Evolutionary conservation across 2,329 filamentous ascomycete species (phyloP).

Genomic region (Orbilia quercus): DNA sequence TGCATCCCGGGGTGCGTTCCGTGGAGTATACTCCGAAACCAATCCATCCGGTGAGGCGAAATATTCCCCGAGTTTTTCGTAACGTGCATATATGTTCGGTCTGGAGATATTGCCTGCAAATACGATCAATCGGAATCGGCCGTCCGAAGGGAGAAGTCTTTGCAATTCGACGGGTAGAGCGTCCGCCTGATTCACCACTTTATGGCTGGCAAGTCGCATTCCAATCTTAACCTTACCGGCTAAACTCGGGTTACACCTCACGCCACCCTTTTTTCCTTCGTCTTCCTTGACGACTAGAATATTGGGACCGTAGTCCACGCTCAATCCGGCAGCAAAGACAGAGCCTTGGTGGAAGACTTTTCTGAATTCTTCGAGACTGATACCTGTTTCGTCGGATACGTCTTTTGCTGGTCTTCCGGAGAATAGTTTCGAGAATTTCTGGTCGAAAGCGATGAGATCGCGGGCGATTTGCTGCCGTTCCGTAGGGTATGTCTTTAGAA

Average conservation of each 20-base stretch:
- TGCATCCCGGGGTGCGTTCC: slow-evolving; percentile 63
- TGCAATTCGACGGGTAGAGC: slow-evolving; percentile 72
- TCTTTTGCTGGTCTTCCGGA: slow-evolving; percentile 71
- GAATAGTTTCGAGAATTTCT: slow-evolving; percentile 70
- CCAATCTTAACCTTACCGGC: slow-evolving; percentile 67
- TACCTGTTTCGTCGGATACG: slow-evolving; percentile 71
- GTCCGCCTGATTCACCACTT: slow-evolving; percentile 71
- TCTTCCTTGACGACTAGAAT: slow-evolving; percentile 70
- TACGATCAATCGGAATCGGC: slow-evolving; percentile 71
- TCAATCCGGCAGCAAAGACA: slow-evolving; percentile 69
- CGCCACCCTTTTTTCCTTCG: slow-evolving; percentile 64
- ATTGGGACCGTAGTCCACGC: slow-evolving; percentile 71
- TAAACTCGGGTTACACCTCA: slow-evolving; percentile 63
- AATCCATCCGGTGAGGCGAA: slow-evolving; percentile 64
- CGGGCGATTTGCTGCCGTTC: slow-evolving; percentile 72
- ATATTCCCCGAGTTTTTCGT: slow-evolving; percentile 66
- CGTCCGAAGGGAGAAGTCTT: slow-evolving; percentile 69
- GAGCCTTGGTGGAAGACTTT: slow-evolving; percentile 71
- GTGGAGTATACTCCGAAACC: slow-evolving; percentile 65
- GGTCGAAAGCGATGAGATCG: slow-evolving; percentile 74
- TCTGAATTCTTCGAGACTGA: slow-evolving; percentile 74
- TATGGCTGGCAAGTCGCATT: slow-evolving; percentile 71
- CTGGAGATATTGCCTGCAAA: slow-evolving; percentile 72
- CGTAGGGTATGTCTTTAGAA: slow-evolving; percentile 83
- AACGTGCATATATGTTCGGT: slow-evolving; percentile 64